These are phyloP conservation scores for Cadophora luteo-olivacea DNA, from an alignment of 2,329 filamentous ascomycete genomes.

Conservation along the genomic window DNA sequence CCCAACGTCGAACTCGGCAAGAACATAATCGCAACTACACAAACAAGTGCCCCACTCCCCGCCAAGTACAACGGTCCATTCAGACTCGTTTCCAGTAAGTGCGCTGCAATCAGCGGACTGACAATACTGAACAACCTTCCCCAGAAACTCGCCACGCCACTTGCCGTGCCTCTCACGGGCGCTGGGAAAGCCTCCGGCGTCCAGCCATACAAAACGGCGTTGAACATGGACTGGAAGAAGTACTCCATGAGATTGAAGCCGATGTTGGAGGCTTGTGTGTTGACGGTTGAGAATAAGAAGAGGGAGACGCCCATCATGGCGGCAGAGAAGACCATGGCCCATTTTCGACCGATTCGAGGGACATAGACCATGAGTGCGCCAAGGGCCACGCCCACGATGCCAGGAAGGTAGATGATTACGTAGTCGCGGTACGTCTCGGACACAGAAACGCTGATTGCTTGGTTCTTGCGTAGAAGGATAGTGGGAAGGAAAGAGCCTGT, in stretches of 20 bases:
- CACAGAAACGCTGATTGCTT: conserved; percentile 34
- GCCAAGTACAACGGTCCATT: conserved; percentile 62
- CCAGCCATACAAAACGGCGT: conserved; percentile 37
- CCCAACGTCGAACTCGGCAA: conserved; percentile 47
- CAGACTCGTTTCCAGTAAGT: conserved; percentile 48
- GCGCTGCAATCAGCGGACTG: conserved; percentile 60
- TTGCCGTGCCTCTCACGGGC: conserved; percentile 57
- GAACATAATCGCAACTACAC: conserved; percentile 56
- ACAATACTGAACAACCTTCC: conserved; percentile 64
- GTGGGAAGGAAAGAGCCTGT: conserved; percentile 50
- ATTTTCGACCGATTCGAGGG: conserved; percentile 38
- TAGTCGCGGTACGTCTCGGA: conserved; percentile 46
- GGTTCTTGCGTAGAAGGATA: conserved; percentile 44
- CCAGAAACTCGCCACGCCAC: conserved; percentile 64
- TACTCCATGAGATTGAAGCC: conserved; percentile 44
- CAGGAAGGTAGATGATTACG: conserved; percentile 47
- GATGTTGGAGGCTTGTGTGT: conserved; percentile 40
- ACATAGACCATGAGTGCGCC: conserved; percentile 32
- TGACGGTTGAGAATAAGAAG: conserved; percentile 39
- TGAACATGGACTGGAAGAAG: conserved; percentile 43
- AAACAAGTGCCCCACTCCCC: conserved; percentile 59
- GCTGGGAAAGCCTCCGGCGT: conserved; percentile 47
- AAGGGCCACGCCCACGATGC: conserved; percentile 42
- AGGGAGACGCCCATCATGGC: conserved; percentile 40
- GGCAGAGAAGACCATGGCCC: conserved; percentile 41